These are phyloP conservation scores for Colletotrichum gloeosporioides DNA, from an alignment of 2,329 filamentous ascomycete species.

Conservation along the genomic window DNA sequence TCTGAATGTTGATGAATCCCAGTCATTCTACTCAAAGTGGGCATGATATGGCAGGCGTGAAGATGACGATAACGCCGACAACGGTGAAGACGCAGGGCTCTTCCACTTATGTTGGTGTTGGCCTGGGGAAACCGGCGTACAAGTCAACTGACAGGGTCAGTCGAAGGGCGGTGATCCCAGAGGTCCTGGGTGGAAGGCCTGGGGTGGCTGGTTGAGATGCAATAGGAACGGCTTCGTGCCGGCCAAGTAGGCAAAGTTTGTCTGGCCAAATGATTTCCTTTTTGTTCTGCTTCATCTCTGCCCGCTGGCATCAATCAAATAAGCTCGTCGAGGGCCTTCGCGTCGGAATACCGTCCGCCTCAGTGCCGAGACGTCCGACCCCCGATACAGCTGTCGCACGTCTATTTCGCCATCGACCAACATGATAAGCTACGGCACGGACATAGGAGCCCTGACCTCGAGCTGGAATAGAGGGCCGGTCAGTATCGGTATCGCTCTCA, in stretches of 20 bases:
- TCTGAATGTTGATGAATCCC: not conserved
- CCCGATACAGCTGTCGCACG: slow-evolving; percentile 20
- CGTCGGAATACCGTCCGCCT: slow-evolving; percentile 2
- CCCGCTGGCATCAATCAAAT: slow-evolving; percentile 3
- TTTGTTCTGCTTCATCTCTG: not conserved
- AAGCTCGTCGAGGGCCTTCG: slow-evolving; percentile 11
- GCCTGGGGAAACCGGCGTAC: not conserved
- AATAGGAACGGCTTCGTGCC: slow-evolving; percentile 8
- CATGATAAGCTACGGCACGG: slow-evolving; percentile 10
- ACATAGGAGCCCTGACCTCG: not conserved
- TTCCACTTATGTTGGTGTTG: not conserved
- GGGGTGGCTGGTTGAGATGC: not conserved
- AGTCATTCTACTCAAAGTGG: not conserved
- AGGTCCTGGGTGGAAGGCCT: not conserved
- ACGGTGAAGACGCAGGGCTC: not conserved
- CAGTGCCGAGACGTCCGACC: slow-evolving; percentile 16
- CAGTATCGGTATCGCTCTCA: not conserved
- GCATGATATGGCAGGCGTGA: not conserved
- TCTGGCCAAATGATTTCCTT: slow-evolving; percentile 4
- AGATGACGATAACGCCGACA: not conserved
- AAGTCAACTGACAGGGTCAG: not conserved
- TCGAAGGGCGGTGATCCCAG: not conserved
- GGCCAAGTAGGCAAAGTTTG: not conserved
- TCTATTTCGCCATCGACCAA: slow-evolving; percentile 14
- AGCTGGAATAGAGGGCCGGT: not conserved